Conservation (phyloP, 2,329 filamentous ascomycete genomes). For the Arachnomyces sp. region DNA sequence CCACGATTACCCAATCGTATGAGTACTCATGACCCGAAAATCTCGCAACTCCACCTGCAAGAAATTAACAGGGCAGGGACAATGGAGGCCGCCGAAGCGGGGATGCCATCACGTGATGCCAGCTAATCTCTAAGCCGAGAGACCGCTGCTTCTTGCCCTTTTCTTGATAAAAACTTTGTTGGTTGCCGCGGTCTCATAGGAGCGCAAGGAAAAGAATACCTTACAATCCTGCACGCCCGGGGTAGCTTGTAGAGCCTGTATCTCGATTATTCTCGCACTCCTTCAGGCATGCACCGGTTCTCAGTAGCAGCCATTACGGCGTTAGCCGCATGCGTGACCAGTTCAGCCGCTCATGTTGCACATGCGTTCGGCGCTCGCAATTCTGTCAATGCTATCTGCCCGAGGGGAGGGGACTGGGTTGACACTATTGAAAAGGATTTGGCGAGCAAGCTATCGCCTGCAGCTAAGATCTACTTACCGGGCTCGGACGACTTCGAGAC, state of each 20-base stretch:
- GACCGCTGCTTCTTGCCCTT: too few species aligned
- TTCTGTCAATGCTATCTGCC: slow-evolving; percentile 4
- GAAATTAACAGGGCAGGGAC: too few species aligned
- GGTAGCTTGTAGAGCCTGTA: not conserved
- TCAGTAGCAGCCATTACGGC: slow-evolving; percentile 16
- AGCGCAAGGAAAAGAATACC: too few species aligned
- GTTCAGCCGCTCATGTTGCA: slow-evolving; percentile 9
- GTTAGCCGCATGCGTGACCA: slow-evolving; percentile 19
- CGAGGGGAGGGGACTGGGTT: slow-evolving; percentile 3
- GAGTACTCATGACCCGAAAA: too few species aligned
- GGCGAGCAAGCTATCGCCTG: slow-evolving; percentile 24
- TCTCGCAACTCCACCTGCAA: too few species aligned
- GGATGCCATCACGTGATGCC: too few species aligned
- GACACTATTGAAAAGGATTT: slow-evolving; percentile 15
- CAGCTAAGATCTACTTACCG: slow-evolving; percentile 36
- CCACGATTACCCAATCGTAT: too few species aligned
- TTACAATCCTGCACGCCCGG: too few species aligned
- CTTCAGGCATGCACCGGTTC: slow-evolving; percentile 8
- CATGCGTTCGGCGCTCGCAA: not conserved
- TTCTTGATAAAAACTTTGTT: too few species aligned
- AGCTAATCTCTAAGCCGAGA: too few species aligned
- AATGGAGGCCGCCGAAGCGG: too few species aligned
- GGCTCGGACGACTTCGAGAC: slow-evolving; percentile 33
- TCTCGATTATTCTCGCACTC: slow-evolving; percentile 2
- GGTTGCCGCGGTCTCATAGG: too few species aligned